Evolutionary conservation across 805 yeast genomes (phyloP).

Genomic region (Kodamaea hsintzibuensis): DNA sequence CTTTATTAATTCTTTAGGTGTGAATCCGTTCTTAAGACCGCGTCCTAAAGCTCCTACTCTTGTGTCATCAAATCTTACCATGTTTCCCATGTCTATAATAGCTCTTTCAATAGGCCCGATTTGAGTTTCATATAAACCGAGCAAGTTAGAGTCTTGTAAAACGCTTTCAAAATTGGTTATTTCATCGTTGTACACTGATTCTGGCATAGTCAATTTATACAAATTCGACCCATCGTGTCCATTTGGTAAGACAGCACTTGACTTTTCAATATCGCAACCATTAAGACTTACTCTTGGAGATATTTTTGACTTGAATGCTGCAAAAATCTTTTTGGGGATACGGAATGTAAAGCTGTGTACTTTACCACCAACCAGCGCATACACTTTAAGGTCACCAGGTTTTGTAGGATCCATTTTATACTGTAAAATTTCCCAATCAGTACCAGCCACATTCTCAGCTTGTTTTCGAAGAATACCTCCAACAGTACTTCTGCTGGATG

Average conservation of each 20-base stretch:
- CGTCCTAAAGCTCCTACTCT: slow-evolving; percentile 82
- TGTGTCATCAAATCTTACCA: slow-evolving; percentile 66
- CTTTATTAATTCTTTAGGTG: slow-evolving; percentile 53
- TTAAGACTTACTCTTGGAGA: slow-evolving; percentile 32
- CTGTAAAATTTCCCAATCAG: slow-evolving; percentile 85
- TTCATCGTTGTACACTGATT: slow-evolving; percentile 58
- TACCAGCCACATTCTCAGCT: slow-evolving; percentile 74
- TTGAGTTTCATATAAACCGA: slow-evolving; percentile 77
- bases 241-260: slow-evolving; percentile 66
- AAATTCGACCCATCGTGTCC: slow-evolving; percentile 57
- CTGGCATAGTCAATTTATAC: slow-evolving; percentile 70
- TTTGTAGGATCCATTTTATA: slow-evolving; percentile 52
- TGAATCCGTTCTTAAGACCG: slow-evolving; percentile 85
- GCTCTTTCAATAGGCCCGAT: slow-evolving; percentile 70
- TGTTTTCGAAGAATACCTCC: slow-evolving; percentile 72
- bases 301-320: slow-evolving; percentile 57
- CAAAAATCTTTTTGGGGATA: slow-evolving; percentile 71
- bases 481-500: slow-evolving; percentile 58
- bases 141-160: slow-evolving; percentile 58
- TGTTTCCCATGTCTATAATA: slow-evolving; percentile 73
- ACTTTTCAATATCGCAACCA: slow-evolving; percentile 57
- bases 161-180: slow-evolving; percentile 57
- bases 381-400: slow-evolving; percentile 80
- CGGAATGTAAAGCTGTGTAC: slow-evolving; percentile 73
- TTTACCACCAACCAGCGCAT: slow-evolving; percentile 65